Base-by-base conservation (phyloP, 202 grass and related monocot genomes). In the Miscanthus sacchariflorus region DNA sequence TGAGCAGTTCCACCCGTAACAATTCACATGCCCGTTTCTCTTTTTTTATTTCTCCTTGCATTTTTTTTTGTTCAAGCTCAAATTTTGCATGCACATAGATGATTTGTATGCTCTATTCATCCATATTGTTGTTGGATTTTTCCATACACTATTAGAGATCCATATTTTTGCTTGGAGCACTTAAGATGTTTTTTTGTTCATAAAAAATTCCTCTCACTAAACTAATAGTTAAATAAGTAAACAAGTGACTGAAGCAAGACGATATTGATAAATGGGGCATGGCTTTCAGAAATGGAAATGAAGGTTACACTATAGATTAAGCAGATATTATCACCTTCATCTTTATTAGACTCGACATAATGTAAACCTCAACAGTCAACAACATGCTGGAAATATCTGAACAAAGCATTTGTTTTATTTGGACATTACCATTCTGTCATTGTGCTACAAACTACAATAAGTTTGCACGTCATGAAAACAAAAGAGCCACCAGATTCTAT, bases 371-470 rank as follows among this genome's bases (percentile, higher is more conserved):
- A 81, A 77, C 25, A 5, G 28, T 46, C 25, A 43, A 14, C 13
- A 68, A 73, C 1, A 74, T 27, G 13, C 64, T n/a, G 36, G 63
- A 88, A 81, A 81, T 88, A 83, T 84, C 12, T 61, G 46, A 1
- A 6, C 39, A 61, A 28, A 76, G 28, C 46, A 49, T 63, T 81
- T n/a, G 6, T 10, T 71, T 54, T 25, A 54, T 54, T 54, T 65
- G 73, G 15, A 78, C 27, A 50, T 71, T 78, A 85, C 12, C 42
- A 80, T 35, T 79, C 19, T 39, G 19, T 11, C 52, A 43, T 68
- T 86, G 39, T 76, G 17, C 77, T 66, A 91, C 68, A 75, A 68
- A 80, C 76, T 72, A 15, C 30, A 23, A 13, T 49, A 82, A 66
- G 33, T 54, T 38, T 68, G 23, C 52, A 33, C 12, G 1, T 38